A percentile compares a stretch with the other conserved stretches of the same genome.
These are phyloP conservation scores for Trichomonas vaginalis DNA, from an alignment of 208 protist species.

Conservation along the genomic window DNA sequence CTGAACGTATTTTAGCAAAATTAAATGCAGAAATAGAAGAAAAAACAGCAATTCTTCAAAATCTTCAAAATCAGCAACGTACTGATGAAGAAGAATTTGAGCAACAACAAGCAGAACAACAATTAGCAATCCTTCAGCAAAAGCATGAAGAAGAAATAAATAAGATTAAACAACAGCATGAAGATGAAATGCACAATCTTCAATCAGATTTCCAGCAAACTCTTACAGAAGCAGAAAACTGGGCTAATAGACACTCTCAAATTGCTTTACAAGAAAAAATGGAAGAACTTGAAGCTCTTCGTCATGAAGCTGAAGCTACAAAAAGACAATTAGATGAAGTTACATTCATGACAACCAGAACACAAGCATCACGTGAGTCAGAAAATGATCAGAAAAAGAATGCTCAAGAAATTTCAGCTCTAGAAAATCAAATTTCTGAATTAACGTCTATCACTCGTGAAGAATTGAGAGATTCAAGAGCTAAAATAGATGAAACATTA, in stretches of 20 bases:
- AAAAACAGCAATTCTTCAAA: not conserved
- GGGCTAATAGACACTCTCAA: not conserved
- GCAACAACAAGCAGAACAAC: not conserved
- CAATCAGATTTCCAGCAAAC: not conserved
- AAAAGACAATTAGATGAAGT: not conserved
- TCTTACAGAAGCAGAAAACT: not conserved
- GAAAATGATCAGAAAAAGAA: not conserved
- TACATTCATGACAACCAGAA: not conserved
- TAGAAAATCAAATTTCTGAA: slow-evolving; percentile 11
- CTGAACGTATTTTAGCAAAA: not conserved
- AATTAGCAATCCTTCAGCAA: not conserved
- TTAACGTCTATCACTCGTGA: not conserved
- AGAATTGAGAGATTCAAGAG: not conserved
- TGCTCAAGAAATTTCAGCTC: not conserved
- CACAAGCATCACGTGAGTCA: no score
- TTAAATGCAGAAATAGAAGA: not conserved
- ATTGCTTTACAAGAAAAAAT: not conserved
- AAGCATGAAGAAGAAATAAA: not conserved
- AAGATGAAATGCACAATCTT: not conserved
- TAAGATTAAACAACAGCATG: not conserved
- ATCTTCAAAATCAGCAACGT: not conserved
- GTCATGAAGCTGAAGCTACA: not conserved
- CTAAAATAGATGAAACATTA: not conserved
- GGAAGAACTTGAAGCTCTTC: not conserved
- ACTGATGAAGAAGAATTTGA: not conserved